Evolutionary conservation across 1,139 yeast genomes (phyloP), one percentile per base, ranked within the genome.

Genomic region (Debaryomyces robertsiae): DNA sequence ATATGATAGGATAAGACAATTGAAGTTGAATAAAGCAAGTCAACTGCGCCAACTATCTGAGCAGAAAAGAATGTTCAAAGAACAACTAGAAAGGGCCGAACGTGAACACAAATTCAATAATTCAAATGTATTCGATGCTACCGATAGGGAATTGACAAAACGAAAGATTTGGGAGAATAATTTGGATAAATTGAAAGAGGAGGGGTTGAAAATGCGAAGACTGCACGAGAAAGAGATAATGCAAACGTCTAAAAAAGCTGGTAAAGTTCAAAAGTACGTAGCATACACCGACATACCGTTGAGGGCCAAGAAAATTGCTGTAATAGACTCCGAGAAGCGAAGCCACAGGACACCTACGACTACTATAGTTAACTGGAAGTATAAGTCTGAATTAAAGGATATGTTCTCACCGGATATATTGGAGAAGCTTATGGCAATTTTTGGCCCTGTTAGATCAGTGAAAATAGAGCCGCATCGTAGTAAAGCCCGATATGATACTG

Each of bases 361-460:
- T n/a, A 55, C 58, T 22, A 30, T 34, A 9, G 63, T 77, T 11
- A 65, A 59, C 44, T 76, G 82, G 79, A 77, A 76, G 48, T 63
- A 62, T 42, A 65, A 65, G 40, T 63, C 65, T 3, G 72, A 67
- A 36, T 42, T 74, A 9, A 52, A 53, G 10, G 67, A 52, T 1
- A 44, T 57, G 22, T 59, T 77, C 25, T 62, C 60, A 22, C 51
- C 50, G 3, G 67, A 62, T 2, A 57, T 69, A 1, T 49, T 79
- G 9, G 28, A 32, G 11, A 60, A 64, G 38, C 59, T 78, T 17
- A 75, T 79, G 81, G 48, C 53, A 18, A 69, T 69, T 2, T 79
- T 78, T 56, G 82, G 83, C 0, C 50, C 61, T 0, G 53, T 76
- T 1, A 44, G 39, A 5, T 25, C 47, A 0, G 57, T 62, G 1